Percentiles rank a stretch among this genome's conserved stretches.
Evolutionary conservation across 2,329 filamentous ascomycete genomes (phyloP).

Genomic region (Niveomyces coronatus): DNA sequence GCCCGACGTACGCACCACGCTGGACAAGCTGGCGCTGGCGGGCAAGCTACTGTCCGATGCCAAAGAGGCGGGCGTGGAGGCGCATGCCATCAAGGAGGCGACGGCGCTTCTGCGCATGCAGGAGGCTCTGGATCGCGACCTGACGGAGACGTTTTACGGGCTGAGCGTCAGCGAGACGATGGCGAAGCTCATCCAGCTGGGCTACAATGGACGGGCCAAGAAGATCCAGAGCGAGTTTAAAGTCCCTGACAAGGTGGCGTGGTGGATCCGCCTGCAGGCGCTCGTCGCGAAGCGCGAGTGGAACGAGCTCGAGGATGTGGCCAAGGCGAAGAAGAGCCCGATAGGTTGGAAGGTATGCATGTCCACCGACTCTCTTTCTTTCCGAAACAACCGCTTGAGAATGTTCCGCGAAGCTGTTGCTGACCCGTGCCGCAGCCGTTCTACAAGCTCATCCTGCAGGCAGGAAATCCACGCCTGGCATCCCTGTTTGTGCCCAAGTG

Average conservation of each 20-base stretch:
- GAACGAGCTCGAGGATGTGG: constrained; percentile 82
- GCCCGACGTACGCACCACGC: constrained; percentile 55
- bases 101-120: constrained; percentile 74
- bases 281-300: constrained; percentile 85
- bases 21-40: constrained; percentile 82
- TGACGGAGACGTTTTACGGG: constrained; percentile 67
- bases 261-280: constrained; percentile 79
- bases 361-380: neutral
- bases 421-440: constrained; percentile 62
- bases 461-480: constrained; percentile 82
- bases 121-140: constrained; percentile 74
- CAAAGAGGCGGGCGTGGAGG: constrained; percentile 66
- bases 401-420: neutral
- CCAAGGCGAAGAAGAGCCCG: constrained; percentile 69
- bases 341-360: constrained; percentile 93
- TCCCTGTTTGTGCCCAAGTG: constrained; percentile 82
- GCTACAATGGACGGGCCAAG: constrained; percentile 74
- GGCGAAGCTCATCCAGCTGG: constrained; percentile 73
- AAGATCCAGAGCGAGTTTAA: constrained; percentile 90
- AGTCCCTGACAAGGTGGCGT: constrained; percentile 78
- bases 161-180: constrained; percentile 86
- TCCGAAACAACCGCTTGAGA: no score
- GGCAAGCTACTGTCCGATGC: constrained; percentile 74
- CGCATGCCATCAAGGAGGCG: constrained; percentile 69
- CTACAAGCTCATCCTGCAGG: constrained; percentile 78